Evolutionary conservation across 2,329 filamentous ascomycete species (phyloP).

Genomic region (Verticillium tricorpus): DNA sequence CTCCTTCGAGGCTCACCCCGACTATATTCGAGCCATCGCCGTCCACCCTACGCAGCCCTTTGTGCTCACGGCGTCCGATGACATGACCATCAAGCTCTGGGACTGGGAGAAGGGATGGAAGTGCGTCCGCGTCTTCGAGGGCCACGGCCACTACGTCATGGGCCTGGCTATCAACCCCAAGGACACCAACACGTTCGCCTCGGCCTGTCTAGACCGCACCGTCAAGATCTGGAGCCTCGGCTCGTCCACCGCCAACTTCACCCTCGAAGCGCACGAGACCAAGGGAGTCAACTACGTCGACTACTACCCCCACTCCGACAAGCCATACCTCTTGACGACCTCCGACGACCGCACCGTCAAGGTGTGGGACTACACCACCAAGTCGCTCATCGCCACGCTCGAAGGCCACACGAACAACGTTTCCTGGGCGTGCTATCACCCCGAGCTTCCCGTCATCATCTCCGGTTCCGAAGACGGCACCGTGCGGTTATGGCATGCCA

Average conservation of each 20-base stretch:
- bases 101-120: conserved; percentile 99
- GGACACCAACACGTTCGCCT: conserved; percentile 87
- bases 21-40: conserved; percentile 95
- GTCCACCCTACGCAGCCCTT: conserved; percentile 96
- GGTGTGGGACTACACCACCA: conserved; percentile 98
- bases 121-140: conserved; percentile 94
- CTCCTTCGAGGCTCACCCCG: conserved; percentile 93
- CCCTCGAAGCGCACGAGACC: conserved; percentile 91
- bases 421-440: conserved; percentile 96
- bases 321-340: conserved; percentile 88
- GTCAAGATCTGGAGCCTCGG: conserved; percentile 98
- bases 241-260: conserved; percentile 91
- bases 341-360: conserved; percentile 82
- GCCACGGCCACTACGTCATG: conserved; percentile 96
- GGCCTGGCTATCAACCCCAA: conserved; percentile 96
- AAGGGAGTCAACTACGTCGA: conserved; percentile 99
- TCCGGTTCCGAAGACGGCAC: conserved; percentile 97
- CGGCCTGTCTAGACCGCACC: conserved; percentile 90
- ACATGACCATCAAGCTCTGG: conserved; percentile 98
- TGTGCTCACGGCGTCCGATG: conserved; percentile 92
- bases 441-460: conserved; percentile 93
- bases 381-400: conserved; percentile 91
- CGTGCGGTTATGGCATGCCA: conserved; percentile 97
- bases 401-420: conserved; percentile 98
- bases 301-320: conserved; percentile 72